Percentiles rank a stretch among this genome's conserved stretches.
Evolutionary conservation across 257 asterid genomes (phyloP).

Genomic region (Solanum dulcamara): DNA sequence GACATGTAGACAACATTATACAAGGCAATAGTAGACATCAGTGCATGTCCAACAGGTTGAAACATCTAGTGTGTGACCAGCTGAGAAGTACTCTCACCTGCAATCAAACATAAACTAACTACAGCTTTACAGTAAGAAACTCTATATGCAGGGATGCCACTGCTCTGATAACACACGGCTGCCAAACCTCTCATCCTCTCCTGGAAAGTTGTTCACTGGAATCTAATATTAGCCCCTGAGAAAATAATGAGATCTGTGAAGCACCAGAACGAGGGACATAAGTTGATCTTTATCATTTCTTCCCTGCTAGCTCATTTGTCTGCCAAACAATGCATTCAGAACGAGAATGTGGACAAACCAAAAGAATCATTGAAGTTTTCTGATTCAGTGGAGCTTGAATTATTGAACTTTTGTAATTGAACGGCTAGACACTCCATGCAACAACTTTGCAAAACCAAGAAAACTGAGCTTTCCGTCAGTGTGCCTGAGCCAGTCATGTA

Average conservation of each 20-base stretch:
- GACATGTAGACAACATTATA: slow-evolving; percentile 4
- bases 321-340: background rate
- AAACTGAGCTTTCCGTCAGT: slow-evolving; percentile 86
- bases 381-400: slow-evolving; percentile 42
- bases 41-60: slow-evolving; percentile 17
- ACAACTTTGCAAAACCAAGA: slow-evolving; percentile 66
- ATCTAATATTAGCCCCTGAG: background rate
- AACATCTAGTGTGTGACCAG: slow-evolving; percentile 9
- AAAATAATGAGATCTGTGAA: background rate
- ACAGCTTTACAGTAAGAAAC: slow-evolving; percentile 29
- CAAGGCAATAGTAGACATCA: slow-evolving; percentile 14
- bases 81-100: slow-evolving; percentile 22
- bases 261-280: background rate
- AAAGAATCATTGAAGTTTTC: slow-evolving; percentile 35
- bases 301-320: background rate
- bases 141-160: background rate
- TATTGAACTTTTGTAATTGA: slow-evolving; percentile 48
- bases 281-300: background rate
- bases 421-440: slow-evolving; percentile 77
- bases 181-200: background rate
- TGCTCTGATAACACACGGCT: background rate
- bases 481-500: slow-evolving; percentile 80
- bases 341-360: background rate
- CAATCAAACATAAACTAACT: slow-evolving; percentile 12
- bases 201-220: background rate